Percentiles rank a stretch among this genome's conserved stretches.
Evolutionary conservation across 805 yeast species (phyloP).

Genomic region (Komagataella mondaviorum): DNA sequence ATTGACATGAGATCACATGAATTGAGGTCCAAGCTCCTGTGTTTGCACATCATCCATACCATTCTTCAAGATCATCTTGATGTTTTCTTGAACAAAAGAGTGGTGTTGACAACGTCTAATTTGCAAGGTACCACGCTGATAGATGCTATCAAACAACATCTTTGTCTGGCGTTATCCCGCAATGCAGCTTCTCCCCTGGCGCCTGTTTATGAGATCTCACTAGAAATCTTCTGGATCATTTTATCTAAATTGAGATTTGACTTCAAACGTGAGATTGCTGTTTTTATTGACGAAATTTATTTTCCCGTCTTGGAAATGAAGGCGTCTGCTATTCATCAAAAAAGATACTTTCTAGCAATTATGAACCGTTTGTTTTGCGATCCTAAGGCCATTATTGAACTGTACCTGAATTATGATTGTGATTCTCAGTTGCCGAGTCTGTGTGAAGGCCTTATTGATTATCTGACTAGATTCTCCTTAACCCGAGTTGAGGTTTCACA

Average conservation of each 20-base stretch:
- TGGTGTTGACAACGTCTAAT: constrained; percentile 34
- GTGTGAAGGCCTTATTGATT: constrained; percentile 72
- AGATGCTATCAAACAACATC: constrained; percentile 71
- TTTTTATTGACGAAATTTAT: constrained; percentile 83
- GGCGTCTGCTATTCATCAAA: constrained; percentile 86
- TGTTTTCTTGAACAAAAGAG: constrained; percentile 50
- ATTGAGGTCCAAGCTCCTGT: constrained; percentile 79
- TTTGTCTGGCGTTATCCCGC: constrained; percentile 72
- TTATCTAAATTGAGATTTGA: constrained; percentile 73
- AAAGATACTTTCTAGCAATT: constrained; percentile 72
- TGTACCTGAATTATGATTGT: constrained; percentile 92
- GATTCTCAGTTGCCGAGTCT: constrained; percentile 70
- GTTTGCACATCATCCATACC: constrained; percentile 79
- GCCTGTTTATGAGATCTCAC: constrained; percentile 81
- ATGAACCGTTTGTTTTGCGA: constrained; percentile 75
- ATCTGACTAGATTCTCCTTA: constrained; percentile 58
- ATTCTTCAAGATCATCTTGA: constrained; percentile 78
- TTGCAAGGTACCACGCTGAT: constrained; percentile 49
- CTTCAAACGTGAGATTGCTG: constrained; percentile 88
- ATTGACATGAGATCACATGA: constrained; percentile 84
- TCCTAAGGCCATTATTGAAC: constrained; percentile 83
- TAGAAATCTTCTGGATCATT: constrained; percentile 89
- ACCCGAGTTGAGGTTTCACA: constrained; percentile 61
- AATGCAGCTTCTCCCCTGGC: constrained; percentile 89
- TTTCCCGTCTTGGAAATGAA: constrained; percentile 90